phyloP scores from a whole-genome alignment of 352 stramenopile genomes.

The Hyaloperonospora brassicae region DNA sequence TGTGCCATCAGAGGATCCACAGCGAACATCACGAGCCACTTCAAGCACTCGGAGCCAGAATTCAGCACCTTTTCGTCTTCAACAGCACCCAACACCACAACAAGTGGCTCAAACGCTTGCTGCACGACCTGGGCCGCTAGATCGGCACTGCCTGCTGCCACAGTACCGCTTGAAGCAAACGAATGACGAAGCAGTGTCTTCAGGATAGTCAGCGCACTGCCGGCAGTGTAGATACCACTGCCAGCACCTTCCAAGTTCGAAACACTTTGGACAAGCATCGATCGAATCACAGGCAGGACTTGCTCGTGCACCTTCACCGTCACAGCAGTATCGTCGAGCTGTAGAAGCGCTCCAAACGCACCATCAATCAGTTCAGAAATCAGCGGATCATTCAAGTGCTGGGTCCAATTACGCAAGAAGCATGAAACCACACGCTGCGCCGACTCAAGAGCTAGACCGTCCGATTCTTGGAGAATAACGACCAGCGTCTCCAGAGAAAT shows the following conservation, averaged over 20 bases:
- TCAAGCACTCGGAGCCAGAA: constrained; percentile 67
- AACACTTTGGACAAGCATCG: constrained; percentile 50
- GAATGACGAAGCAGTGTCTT: constrained; percentile 71
- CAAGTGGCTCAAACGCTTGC: constrained; percentile 62
- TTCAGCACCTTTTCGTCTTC: constrained; percentile 78
- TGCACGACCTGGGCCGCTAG: constrained; percentile 50
- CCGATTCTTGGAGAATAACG: constrained; percentile 56
- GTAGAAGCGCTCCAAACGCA: constrained; percentile 54
- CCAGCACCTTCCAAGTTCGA: constrained; percentile 38
- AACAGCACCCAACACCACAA: constrained; percentile 45
- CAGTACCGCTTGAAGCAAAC: constrained; percentile 35
- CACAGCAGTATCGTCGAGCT: constrained; percentile 53
- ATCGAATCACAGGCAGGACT: constrained; percentile 49
- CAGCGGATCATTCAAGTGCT: constrained; percentile 70
- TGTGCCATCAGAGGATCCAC: constrained; percentile 55
- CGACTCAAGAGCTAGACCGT: constrained; percentile 28
- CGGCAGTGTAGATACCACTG: constrained; percentile 55
- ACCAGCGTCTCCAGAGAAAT: constrained; percentile 73
- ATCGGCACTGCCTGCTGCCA: constrained; percentile 20
- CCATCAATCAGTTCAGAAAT: constrained; percentile 65
- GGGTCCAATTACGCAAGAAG: constrained; percentile 59
- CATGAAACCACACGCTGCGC: constrained; percentile 41
- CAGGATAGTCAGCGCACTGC: constrained; percentile 56
- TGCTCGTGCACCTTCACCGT: constrained; percentile 51
- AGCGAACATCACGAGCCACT: constrained; percentile 78